Base-by-base conservation (phyloP, 768 basidiomycete species). In the Boletus subcaerulescens region DNA sequence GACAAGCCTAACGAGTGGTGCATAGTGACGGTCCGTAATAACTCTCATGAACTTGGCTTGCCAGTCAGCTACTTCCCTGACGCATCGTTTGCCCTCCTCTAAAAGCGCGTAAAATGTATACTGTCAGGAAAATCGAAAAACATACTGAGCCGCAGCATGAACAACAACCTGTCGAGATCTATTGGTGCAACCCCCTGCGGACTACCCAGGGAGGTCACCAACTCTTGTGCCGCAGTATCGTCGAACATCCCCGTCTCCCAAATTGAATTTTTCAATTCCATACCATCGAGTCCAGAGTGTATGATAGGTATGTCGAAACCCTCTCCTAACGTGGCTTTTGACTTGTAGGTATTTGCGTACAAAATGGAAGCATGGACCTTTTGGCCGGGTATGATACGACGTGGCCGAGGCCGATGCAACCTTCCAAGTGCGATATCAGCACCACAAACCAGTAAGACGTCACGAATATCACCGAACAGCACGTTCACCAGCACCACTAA, bases 341-440 rank as follows among this genome's bases (percentile, higher is more conserved):
- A 63, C 41, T 42, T 50, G 26, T 66, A 66, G 10, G 55, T 31
- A 10, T 65, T 66, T 5, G 63, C 60, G 45, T 52, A 56, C 41
- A 67, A 39, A 48, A 67, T 50, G 5, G 63, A 68, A 44, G 65
- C 59, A 24, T 67, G 65, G 6, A 67, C 55, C 17, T 67, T 67
- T 45, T 67, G 65, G 12, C 65, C 60, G 13, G 65, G 65, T 36
- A 67, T 62, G 14, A 67, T 68, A 26, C 65, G 65, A 32, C 65
- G 65, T 12, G 65, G 60, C 31, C 60, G 60, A n/a, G 33, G 3
- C 40, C 36, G 48, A 50, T 66, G 65, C 41, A 13, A 22, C 5
- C 65, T 67, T 20, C 17, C 22, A 39, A 15, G 14, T 22, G 32
- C 22, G 13, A 36, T 4, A 36, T 65, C 10, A 55, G 36, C 4